phyloP scores from a whole-genome alignment of 2,329 filamentous ascomycete genomes.

The Venturia carpophila region DNA sequence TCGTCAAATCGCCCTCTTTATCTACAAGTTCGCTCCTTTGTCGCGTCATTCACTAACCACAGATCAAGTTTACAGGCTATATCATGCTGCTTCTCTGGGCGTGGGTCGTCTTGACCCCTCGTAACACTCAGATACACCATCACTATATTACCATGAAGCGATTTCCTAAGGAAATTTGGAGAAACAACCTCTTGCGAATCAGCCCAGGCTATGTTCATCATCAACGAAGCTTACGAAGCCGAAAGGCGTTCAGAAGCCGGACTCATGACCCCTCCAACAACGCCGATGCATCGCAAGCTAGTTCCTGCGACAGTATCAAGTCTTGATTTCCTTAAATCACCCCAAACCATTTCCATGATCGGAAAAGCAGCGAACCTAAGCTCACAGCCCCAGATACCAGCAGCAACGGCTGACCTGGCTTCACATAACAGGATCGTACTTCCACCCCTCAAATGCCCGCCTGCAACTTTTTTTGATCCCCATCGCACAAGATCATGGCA shows the following conservation, averaged over 20 bases:
- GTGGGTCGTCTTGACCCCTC: not conserved
- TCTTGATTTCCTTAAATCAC: slow-evolving; percentile 5
- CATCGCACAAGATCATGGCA: not conserved
- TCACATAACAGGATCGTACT: not conserved
- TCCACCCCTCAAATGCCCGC: not conserved
- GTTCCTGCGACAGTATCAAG: slow-evolving; percentile 4
- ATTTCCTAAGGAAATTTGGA: not conserved
- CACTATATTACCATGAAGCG: not conserved
- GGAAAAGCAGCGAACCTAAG: not conserved
- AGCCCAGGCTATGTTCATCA: not conserved
- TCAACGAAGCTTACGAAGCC: not conserved
- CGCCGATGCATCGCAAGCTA: not conserved
- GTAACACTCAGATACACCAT: not conserved
- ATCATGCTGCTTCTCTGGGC: not conserved
- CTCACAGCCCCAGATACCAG: not conserved
- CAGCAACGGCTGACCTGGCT: not conserved
- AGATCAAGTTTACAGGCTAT: not conserved
- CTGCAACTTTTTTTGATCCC: not conserved
- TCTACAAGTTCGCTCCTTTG: not conserved
- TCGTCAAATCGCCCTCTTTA: not conserved
- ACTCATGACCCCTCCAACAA: not conserved
- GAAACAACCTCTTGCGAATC: not conserved
- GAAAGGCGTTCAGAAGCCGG: not conserved
- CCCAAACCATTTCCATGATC: not conserved
- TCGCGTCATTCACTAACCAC: not conserved